A percentile compares a stretch with the other conserved stretches of the same genome.
phyloP scores from a whole-genome alignment of 768 basidiomycete genomes.

The Chlorophyllum brunneum region DNA sequence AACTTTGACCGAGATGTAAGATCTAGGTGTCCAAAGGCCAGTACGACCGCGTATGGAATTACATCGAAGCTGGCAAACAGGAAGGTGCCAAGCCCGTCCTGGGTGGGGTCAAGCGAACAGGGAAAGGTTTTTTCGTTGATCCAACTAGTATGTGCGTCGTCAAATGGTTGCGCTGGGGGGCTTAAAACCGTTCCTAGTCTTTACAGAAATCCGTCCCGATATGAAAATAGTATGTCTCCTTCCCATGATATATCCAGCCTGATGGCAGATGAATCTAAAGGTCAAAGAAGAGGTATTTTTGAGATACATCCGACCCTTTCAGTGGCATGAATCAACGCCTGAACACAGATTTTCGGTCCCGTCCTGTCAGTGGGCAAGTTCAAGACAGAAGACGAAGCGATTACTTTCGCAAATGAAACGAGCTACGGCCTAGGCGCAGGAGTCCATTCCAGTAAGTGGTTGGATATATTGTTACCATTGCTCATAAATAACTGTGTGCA shows the following conservation, averaged over 20 bases:
- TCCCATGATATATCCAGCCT: conserved; percentile 2
- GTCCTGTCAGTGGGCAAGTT: conserved; percentile 83
- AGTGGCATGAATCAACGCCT: conserved; percentile 13
- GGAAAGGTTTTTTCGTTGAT: conserved; percentile 85
- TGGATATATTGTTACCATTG: neutral
- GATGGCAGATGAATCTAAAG: conserved; percentile 25
- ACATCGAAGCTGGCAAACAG: conserved; percentile 81
- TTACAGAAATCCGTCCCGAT: conserved; percentile 70
- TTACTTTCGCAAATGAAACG: conserved; percentile 82
- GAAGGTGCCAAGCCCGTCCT: conserved; percentile 77
- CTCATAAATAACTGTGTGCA: conserved; percentile 8
- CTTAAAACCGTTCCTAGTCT: conserved; percentile 45
- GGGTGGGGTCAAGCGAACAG: conserved; percentile 75
- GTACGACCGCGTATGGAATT: conserved; percentile 82
- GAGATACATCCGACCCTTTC: conserved; percentile 12
- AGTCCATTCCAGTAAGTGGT: conserved; percentile 72
- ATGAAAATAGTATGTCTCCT: conserved; percentile 76
- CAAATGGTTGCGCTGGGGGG: neutral
- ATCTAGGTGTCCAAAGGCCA: conserved; percentile 75
- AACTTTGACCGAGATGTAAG: neutral
- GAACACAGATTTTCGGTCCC: conserved; percentile 84
- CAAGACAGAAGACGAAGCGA: conserved; percentile 83
- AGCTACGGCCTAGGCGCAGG: conserved; percentile 91
- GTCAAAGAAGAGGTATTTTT: conserved; percentile 64
- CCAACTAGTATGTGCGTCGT: conserved; percentile 66